phyloP scores from a whole-genome alignment of 2,329 filamentous ascomycete genomes.

The Botrytis tulipae region DNA sequence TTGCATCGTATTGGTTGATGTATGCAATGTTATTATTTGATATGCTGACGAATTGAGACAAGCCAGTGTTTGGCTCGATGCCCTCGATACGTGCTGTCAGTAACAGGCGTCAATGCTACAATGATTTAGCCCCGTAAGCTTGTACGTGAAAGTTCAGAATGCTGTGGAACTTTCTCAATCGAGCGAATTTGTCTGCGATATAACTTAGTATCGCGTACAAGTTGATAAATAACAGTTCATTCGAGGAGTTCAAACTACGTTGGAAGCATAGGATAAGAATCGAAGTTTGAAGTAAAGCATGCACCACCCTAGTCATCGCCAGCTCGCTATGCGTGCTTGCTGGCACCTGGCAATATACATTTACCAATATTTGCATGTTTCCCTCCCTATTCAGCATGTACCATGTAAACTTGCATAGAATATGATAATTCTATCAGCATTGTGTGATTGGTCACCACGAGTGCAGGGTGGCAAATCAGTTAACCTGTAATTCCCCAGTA shows the following conservation, averaged over 20 bases:
- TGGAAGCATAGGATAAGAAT: background rate
- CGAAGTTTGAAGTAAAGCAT: background rate
- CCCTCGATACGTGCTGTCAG: background rate
- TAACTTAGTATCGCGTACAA: background rate
- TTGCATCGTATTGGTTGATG: background rate
- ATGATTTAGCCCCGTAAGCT: background rate
- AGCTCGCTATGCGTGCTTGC: background rate
- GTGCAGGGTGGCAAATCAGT: slow-evolving; percentile 8
- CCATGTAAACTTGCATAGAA: background rate
- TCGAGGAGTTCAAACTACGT: background rate
- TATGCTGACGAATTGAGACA: background rate
- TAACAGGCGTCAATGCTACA: background rate
- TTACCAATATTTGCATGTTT: background rate
- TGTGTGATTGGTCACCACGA: background rate
- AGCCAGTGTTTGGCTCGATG: background rate
- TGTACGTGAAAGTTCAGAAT: background rate
- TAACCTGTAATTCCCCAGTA: slow-evolving; percentile 5
- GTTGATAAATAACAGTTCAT: background rate
- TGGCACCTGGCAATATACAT: background rate
- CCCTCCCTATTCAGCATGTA: background rate
- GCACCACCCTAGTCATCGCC: background rate
- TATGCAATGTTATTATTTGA: background rate
- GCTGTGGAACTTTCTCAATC: background rate
- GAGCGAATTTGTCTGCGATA: background rate
- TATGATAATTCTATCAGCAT: background rate